Base-by-base conservation (phyloP, 192 early-diverging fungal genomes). In the Jimgerdemannia lactiflua region DNA sequence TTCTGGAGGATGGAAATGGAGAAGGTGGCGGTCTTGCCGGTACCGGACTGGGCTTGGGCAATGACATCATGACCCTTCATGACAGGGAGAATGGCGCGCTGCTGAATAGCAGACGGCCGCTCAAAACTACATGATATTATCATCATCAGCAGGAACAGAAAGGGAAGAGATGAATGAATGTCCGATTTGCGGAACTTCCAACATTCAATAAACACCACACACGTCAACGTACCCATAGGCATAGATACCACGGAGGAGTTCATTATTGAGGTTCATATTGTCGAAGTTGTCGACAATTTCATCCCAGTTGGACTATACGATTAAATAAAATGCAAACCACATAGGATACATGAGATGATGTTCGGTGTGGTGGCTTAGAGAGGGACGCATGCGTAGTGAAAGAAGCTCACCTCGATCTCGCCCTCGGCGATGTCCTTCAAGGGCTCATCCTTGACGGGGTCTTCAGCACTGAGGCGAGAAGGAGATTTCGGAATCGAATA, bases 41-140 rank as follows among this genome's bases (percentile, higher is more conserved):
- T 98, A 90, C 98, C 98, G 71, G 97, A 98, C 89, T 99, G 97
- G 43, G 98, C 98, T 90, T 99, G 98, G 70, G 98, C 98, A 89
- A 99, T 99, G 72, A 99, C 97, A 88, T 99, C 98, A 84, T 90
- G 93, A 67, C 90, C 92, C 89, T 95, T 96, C 75, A 98, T 87
- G 69, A 99, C 93, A 71, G 97, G 97, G 80, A 95, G 86, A 75
- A 98, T 98, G 71, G 96, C 97, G 82, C 97, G 92, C 86, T 94
- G 93, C 88, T 98, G 97, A 86, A 98, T 98, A 70, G 95, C 89
- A 65, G 97, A 98, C 64, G 97, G 97, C 79, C 93, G 92, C 84
- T 98, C 97, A 79, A 98, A 97, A 93, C 96, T 95, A 73, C 43
- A 69, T 63, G 20, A 59, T 59, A 65, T 67, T 42, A 42, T 4